Evolutionary conservation across 805 yeast genomes (phyloP).

Genomic region (Metschnikowia colocasiae): DNA sequence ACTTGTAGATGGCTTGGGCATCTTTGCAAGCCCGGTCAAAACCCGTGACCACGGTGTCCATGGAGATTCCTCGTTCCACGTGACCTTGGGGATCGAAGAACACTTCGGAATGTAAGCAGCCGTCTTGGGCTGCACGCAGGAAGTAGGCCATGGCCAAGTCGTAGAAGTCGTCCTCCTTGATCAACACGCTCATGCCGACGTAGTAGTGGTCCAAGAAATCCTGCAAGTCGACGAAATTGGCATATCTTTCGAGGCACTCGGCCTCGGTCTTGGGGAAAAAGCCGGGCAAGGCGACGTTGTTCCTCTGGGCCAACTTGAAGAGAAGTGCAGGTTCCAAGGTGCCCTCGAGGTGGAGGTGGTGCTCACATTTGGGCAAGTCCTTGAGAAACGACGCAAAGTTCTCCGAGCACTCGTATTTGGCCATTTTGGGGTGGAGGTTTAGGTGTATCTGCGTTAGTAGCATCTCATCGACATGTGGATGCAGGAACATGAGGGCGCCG

Average conservation of each 20-base stretch:
- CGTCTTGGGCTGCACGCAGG: conserved; percentile 53
- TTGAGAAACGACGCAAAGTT: conserved; percentile 48
- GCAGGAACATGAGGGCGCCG: too few relatives aligned
- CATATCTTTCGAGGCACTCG: conserved; percentile 52
- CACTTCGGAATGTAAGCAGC: conserved; percentile 67
- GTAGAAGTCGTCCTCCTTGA: conserved; percentile 66
- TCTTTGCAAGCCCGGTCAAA: conserved; percentile 63
- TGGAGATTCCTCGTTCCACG: conserved; percentile 57
- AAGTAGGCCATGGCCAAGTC: conserved; percentile 77
- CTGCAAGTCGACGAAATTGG: conserved; percentile 62
- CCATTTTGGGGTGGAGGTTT: conserved; percentile 5
- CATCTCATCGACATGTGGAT: neutral
- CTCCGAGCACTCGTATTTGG: conserved; percentile 14
- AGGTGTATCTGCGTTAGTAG: too few relatives aligned
- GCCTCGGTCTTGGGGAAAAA: conserved; percentile 59
- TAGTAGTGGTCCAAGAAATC: conserved; percentile 78
- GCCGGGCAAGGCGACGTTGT: conserved; percentile 56
- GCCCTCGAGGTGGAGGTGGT: conserved; percentile 82
- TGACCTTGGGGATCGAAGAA: conserved; percentile 88
- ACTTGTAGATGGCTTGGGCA: conserved; percentile 57
- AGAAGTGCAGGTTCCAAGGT: conserved; percentile 73
- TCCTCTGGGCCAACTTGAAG: conserved; percentile 65
- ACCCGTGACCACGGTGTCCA: conserved; percentile 62
- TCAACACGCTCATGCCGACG: conserved; percentile 74
- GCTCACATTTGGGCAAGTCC: conserved; percentile 84